Base-by-base conservation (phyloP, 2,329 filamentous ascomycete species). In the Stachybotrys echinatus region DNA sequence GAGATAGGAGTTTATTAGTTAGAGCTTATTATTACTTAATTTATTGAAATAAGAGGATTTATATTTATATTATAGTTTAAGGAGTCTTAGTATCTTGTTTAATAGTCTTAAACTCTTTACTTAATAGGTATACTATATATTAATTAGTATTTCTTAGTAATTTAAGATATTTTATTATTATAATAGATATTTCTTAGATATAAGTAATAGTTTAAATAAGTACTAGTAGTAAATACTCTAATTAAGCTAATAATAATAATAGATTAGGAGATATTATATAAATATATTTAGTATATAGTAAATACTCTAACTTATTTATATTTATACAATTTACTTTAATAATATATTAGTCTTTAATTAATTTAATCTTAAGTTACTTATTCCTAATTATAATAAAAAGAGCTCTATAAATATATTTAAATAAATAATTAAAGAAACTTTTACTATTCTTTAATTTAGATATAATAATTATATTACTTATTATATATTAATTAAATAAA, bases 401-500 rank as follows among this genome's bases (percentile, higher is more conserved):
- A 46, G 23, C 31, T 20, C 44, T 23, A 19, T 46, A 23, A n/a
- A n/a, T 12, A 19, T 23, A 37, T 37, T 34, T 23, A 14, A 23
- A 23, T 12, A 46, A 37, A 23, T 46, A 46, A 20, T 5, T 18
- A 19, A 12, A 46, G 3, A 46, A 20, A 37, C 20, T 37, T 4
- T n/a, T 17, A 4, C 4, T n/a, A 34, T 46, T 7, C 3, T 6
- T 34, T 37, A 6, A 23, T 23, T 20, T 23, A 14, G 23, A 4
- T 20, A 23, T 18, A n/a, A 12, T 46, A 6, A 10, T 19, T 14
- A 23, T 18, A 46, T 22, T 12, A 12, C 12, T n/a, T 31, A 50
- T 2, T 64, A 50, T 4, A 45, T 45, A 49, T 76, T 68, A 48
- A 76, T 70, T 12, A 67, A 69, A 47, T 74, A 76, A 48, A 76